These are phyloP conservation scores for Candida krabiensis DNA, from an alignment of 805 yeast genomes.

Conservation along the genomic window DNA sequence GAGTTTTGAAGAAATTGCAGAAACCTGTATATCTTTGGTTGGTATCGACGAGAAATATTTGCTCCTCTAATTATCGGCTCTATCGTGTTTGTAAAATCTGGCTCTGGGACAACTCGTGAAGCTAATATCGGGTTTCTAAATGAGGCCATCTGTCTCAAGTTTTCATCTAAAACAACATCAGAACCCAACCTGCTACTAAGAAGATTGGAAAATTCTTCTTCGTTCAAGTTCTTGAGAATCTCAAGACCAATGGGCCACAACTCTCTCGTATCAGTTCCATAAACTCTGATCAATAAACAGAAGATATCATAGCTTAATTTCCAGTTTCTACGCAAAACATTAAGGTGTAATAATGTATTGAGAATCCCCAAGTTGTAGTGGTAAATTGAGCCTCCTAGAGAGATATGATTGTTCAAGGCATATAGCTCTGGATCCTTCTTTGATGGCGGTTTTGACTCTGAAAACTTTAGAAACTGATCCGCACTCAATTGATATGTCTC, in stretches of 20 bases:
- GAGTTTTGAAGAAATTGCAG: constrained; percentile 19
- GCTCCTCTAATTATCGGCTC: constrained; percentile 1
- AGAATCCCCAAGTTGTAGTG: constrained; percentile 28
- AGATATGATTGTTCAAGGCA: constrained; percentile 5
- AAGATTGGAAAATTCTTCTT: constrained; percentile 18
- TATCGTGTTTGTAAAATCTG: background rate
- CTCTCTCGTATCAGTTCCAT: constrained; percentile 50
- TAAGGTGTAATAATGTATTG: constrained; percentile 47
- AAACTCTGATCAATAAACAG: constrained; percentile 47
- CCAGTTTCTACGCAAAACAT: constrained; percentile 54
- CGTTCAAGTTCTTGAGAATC: constrained; percentile 39
- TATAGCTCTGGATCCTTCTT: constrained; percentile 1
- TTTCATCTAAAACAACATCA: background rate
- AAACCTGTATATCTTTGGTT: constrained; percentile 17
- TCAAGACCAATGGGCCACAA: constrained; percentile 68
- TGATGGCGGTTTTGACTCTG: constrained; percentile 3
- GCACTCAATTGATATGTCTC: constrained; percentile 7
- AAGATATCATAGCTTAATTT: constrained; percentile 52
- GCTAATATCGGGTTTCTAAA: background rate
- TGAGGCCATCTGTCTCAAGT: background rate
- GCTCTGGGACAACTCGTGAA: background rate
- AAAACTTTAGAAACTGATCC: constrained; percentile 15
- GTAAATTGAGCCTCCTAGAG: constrained; percentile 14
- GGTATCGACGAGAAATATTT: constrained; percentile 6
- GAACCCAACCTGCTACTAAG: background rate